Evolutionary conservation across 176 grass and related monocot genomes (phyloP).

Genomic region (Zoysia pacifica): DNA sequence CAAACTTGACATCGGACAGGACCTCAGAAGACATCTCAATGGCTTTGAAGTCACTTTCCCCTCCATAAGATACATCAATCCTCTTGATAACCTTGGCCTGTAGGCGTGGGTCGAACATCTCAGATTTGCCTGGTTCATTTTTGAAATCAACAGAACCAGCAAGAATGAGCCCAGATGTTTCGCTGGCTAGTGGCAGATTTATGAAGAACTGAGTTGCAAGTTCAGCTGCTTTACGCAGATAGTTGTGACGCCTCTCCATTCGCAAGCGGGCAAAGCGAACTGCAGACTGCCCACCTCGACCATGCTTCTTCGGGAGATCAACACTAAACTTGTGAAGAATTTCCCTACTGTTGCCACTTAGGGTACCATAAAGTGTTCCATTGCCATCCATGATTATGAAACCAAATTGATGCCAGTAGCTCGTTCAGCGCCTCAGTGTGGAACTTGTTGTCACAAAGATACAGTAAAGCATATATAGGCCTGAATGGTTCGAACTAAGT

Average conservation of each 20-base stretch:
- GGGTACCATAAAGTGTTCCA: constrained; percentile 58
- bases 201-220: constrained; percentile 60
- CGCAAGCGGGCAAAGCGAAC: constrained; percentile 61
- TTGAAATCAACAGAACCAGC: constrained; percentile 70
- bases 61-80: constrained; percentile 62
- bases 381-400: constrained; percentile 64
- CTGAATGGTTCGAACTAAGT: constrained; percentile 63
- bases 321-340: constrained; percentile 60
- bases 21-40: constrained; percentile 62
- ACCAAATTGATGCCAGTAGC: constrained; percentile 60
- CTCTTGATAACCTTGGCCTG: constrained; percentile 59
- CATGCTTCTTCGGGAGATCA: constrained; percentile 67
- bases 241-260: constrained; percentile 73
- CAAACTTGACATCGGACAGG: constrained; percentile 61
- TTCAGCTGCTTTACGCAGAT: constrained; percentile 62
- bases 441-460: constrained; percentile 76
- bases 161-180: constrained; percentile 60
- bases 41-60: constrained; percentile 65
- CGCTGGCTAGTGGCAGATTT: constrained; percentile 61
- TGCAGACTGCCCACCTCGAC: constrained; percentile 64
- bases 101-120: constrained; percentile 66
- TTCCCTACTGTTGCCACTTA: constrained; percentile 60
- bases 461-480: constrained; percentile 58
- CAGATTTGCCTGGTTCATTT: constrained; percentile 56
- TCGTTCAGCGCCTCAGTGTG: constrained; percentile 65